phyloP scores from a whole-genome alignment of 441 rosid species.

The Gossypium laxum region DNA sequence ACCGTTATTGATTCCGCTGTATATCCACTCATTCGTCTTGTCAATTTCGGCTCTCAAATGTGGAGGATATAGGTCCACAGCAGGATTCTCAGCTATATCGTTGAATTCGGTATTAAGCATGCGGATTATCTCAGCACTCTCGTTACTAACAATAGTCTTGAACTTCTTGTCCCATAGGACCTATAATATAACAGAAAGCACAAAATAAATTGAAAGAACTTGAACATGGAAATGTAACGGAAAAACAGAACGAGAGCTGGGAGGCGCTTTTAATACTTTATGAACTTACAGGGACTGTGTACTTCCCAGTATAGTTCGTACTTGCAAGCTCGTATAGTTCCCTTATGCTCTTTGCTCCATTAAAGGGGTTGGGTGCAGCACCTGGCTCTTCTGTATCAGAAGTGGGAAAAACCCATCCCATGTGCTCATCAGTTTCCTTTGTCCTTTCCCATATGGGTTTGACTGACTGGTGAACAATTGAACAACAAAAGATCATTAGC shows the following conservation, averaged over 20 bases:
- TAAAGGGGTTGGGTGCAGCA: constrained; percentile 59
- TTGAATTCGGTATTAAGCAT: constrained; percentile 76
- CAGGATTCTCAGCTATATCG: constrained; percentile 54
- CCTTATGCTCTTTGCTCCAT: constrained; percentile 60
- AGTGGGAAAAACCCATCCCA: constrained; percentile 79
- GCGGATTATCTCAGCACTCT: constrained; percentile 69
- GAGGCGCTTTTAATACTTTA: background rate
- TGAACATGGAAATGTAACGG: background rate
- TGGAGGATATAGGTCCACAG: constrained; percentile 62
- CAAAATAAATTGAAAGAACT: background rate
- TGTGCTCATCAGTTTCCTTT: constrained; percentile 68
- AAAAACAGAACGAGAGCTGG: background rate
- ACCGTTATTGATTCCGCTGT: constrained; percentile 61
- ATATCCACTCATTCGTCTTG: constrained; percentile 65
- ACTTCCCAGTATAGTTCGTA: constrained; percentile 58
- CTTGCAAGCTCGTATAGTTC: constrained; percentile 71
- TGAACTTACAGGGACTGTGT: constrained; percentile 73
- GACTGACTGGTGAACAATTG: constrained; percentile 41
- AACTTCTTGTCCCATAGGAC: constrained; percentile 89
- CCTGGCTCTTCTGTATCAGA: constrained; percentile 54
- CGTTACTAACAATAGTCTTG: constrained; percentile 70
- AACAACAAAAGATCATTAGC: constrained; percentile 10
- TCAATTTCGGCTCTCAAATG: constrained; percentile 43
- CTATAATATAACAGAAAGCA: constrained; percentile 26
- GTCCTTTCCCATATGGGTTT: constrained; percentile 83